phyloP scores from a whole-genome alignment of 441 rosid species.

The Arabidopsis lyrata region DNA sequence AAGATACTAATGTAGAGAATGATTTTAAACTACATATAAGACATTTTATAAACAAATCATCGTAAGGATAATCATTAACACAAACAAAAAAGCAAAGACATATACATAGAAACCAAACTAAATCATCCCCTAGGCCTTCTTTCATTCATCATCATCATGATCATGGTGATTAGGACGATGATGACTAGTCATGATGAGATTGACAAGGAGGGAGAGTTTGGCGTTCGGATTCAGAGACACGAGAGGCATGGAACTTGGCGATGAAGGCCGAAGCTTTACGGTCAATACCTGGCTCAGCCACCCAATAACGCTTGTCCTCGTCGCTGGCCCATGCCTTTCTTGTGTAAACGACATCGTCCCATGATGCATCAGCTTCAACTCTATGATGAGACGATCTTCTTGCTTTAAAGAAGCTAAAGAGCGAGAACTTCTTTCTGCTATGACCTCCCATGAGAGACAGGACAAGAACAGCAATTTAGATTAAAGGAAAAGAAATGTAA shows the following conservation, averaged over 20 bases:
- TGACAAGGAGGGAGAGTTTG: conserved; percentile 44
- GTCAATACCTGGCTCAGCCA: conserved; percentile 82
- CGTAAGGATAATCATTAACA: conserved; percentile 24
- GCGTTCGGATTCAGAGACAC: conserved; percentile 44
- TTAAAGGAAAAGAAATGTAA: conserved; percentile 9
- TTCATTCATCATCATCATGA: conserved; percentile 12
- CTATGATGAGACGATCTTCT: conserved; percentile 41
- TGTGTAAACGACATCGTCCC: conserved; percentile 45
- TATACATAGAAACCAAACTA: conserved; percentile 38
- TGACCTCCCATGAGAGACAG: conserved; percentile 29
- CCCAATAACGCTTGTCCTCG: conserved; percentile 62
- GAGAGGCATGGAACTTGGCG: conserved; percentile 49
- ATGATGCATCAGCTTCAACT: conserved; percentile 34
- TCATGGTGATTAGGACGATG: conserved; percentile 2
- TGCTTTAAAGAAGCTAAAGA: conserved; percentile 41
- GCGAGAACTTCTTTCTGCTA: conserved; percentile 38
- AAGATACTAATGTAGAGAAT: neutral
- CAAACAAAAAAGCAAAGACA: conserved; percentile 6
- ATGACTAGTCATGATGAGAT: conserved; percentile 42
- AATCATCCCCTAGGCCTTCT: conserved; percentile 7
- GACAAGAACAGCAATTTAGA: conserved; percentile 20
- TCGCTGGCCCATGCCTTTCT: conserved; percentile 66
- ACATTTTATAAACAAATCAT: conserved; percentile 37
- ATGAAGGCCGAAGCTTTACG: conserved; percentile 61
- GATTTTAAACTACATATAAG: conserved; percentile 15